phyloP scores from a whole-genome alignment of 768 basidiomycete species.

The Strobilomyces echinocephalus region DNA sequence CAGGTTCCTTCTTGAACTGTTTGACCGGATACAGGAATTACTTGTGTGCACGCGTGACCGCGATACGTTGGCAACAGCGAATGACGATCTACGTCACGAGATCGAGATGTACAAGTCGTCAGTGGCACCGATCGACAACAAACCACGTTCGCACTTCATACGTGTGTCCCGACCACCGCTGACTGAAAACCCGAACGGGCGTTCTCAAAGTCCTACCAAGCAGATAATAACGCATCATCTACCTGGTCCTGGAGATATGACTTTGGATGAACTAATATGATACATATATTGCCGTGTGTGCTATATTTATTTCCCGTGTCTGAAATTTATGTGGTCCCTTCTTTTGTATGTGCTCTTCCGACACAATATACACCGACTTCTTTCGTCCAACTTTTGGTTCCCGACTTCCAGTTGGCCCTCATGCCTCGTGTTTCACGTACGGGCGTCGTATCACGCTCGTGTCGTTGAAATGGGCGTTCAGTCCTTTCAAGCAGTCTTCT shows the following conservation, averaged over 20 bases:
- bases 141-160: conserved; percentile 48
- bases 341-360: too few relatives aligned
- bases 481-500: too few relatives aligned
- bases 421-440: too few relatives aligned
- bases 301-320: conserved; percentile 12
- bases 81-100: conserved; percentile 48
- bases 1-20: background rate
- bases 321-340: too few relatives aligned
- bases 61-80: conserved; percentile 40
- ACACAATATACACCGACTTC: too few relatives aligned
- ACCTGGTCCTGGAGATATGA: conserved; percentile 46
- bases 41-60: conserved; percentile 44
- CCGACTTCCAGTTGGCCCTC: too few relatives aligned
- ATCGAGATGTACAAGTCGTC: conserved; percentile 60
- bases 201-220: conserved; percentile 11
- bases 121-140: conserved; percentile 42
- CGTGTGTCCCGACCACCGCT: conserved; percentile 47
- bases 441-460: too few relatives aligned
- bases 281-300: background rate
- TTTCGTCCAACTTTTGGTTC: too few relatives aligned
- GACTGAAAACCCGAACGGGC: conserved; percentile 38
- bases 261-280: conserved; percentile 43
- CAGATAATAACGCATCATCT: conserved; percentile 30
- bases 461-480: too few relatives aligned
- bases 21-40: conserved; percentile 39